Conservation (phyloP, 2,329 filamentous ascomycete genomes). For the Endoconidiophora laricicola region DNA sequence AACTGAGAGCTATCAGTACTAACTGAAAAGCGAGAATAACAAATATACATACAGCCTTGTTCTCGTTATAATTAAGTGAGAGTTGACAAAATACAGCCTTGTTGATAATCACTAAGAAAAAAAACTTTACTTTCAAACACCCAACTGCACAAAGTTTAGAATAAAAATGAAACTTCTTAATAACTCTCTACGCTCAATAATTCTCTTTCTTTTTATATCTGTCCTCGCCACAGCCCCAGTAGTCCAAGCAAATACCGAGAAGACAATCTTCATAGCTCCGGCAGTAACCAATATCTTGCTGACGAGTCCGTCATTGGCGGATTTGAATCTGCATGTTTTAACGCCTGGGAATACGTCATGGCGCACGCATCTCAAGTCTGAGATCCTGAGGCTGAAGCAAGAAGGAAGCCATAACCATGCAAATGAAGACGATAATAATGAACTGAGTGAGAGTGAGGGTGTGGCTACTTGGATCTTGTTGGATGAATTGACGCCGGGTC, state of each 20-base stretch:
- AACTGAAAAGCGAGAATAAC: too few species aligned
- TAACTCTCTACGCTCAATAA: background rate
- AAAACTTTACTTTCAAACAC: too few species aligned
- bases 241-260: constrained; percentile 62
- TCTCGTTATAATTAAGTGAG: too few species aligned
- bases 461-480: constrained; percentile 65
- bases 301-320: constrained; percentile 24
- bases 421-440: too few species aligned
- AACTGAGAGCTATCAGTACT: too few species aligned
- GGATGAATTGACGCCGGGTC: constrained; percentile 47
- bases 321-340: constrained; percentile 48
- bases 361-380: constrained; percentile 46
- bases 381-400: constrained; percentile 34
- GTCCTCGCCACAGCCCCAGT: constrained; percentile 9
- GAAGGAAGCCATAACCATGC: too few species aligned
- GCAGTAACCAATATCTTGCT: constrained; percentile 36
- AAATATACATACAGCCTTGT: too few species aligned
- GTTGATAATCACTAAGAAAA: too few species aligned
- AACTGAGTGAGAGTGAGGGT: constrained; percentile 30
- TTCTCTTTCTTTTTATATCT: constrained; percentile 14
- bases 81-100: too few species aligned
- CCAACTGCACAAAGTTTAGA: too few species aligned
- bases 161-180: too few species aligned
- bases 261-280: constrained; percentile 72
- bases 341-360: constrained; percentile 39